Evolutionary conservation across 805 yeast species (phyloP).

Genomic region (Cyberlindnera xylosilytica): DNA sequence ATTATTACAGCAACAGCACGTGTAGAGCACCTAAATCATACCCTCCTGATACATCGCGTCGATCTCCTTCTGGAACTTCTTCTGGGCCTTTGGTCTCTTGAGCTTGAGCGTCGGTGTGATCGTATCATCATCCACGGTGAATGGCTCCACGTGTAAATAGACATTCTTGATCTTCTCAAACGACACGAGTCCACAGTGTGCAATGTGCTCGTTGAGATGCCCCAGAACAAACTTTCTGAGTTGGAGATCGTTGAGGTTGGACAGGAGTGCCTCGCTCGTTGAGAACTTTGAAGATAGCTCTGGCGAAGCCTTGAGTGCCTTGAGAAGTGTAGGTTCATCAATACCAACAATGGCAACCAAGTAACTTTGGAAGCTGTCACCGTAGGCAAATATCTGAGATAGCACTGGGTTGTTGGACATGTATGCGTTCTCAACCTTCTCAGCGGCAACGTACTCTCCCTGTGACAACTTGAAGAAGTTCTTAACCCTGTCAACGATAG

Average conservation of each 20-base stretch:
- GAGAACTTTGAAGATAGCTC: conserved; percentile 12
- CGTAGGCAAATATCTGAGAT: conserved; percentile 58
- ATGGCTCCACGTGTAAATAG: conserved; percentile 46
- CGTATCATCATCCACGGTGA: conserved; percentile 48
- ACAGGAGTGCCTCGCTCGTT: conserved; percentile 23
- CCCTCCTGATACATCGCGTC: conserved; percentile 46
- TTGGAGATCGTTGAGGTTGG: conserved; percentile 27
- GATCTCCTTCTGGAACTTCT: conserved; percentile 37
- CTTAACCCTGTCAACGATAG: conserved; percentile 71
- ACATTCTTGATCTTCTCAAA: conserved; percentile 52
- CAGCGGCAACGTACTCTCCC: conserved; percentile 73
- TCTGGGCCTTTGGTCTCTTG: conserved; percentile 53
- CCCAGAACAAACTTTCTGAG: conserved; percentile 35
- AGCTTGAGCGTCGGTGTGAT: conserved; percentile 58
- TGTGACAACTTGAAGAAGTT: conserved; percentile 70
- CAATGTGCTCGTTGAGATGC: conserved; percentile 36
- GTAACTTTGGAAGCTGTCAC: conserved; percentile 54
- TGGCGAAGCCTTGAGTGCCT: conserved; percentile 14
- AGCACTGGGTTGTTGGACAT: conserved; percentile 48
- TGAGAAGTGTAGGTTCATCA: conserved; percentile 39
- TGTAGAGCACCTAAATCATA: no score
- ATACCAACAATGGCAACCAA: conserved; percentile 64
- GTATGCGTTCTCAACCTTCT: conserved; percentile 66
- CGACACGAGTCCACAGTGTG: conserved; percentile 37
- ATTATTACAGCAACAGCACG: no score